phyloP scores from a whole-genome alignment of 1,284 basidiomycete species.

The Bjerkandera adusta region DNA sequence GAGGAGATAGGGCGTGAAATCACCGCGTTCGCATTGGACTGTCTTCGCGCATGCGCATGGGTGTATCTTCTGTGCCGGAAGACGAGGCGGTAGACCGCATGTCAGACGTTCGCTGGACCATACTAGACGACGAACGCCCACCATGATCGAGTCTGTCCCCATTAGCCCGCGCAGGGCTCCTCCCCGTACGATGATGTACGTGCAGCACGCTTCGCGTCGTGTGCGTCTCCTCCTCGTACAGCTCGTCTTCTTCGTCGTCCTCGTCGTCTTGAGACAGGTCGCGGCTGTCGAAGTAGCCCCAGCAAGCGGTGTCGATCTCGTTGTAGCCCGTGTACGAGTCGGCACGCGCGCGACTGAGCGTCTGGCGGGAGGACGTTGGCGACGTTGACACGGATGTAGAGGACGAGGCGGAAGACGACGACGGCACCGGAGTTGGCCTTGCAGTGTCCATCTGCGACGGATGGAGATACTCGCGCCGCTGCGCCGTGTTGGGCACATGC shows the following conservation, averaged over 20 bases:
- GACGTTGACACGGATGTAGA: conserved; percentile 7
- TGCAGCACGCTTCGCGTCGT: neutral
- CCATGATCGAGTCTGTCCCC: neutral
- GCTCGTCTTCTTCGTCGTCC: conserved; percentile 24
- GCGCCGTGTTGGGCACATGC: conserved; percentile 4
- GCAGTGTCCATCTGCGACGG: conserved; percentile 5
- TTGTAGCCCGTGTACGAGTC: conserved; percentile 13
- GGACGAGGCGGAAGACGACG: conserved; percentile 9
- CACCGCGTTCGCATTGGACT: conserved; percentile 15
- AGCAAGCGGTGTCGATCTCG: conserved; percentile 15
- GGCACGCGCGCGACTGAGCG: conserved; percentile 4
- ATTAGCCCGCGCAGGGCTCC: neutral
- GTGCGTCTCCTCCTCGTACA: conserved; percentile 5
- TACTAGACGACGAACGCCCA: conserved; percentile 15
- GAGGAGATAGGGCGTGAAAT: conserved; percentile 1
- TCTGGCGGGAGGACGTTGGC: conserved; percentile 1
- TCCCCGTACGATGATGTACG: neutral
- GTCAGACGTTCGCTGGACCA: conserved; percentile 26
- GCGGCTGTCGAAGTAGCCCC: conserved; percentile 46
- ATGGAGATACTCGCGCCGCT: neutral
- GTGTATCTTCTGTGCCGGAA: conserved; percentile 15
- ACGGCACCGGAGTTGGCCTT: conserved; percentile 5
- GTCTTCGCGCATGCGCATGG: conserved; percentile 16
- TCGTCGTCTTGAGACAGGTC: conserved; percentile 39
- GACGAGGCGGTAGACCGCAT: conserved; percentile 27